phyloP scores from a whole-genome alignment of 208 protist genomes.

The Leishmania gerbilli region DNA sequence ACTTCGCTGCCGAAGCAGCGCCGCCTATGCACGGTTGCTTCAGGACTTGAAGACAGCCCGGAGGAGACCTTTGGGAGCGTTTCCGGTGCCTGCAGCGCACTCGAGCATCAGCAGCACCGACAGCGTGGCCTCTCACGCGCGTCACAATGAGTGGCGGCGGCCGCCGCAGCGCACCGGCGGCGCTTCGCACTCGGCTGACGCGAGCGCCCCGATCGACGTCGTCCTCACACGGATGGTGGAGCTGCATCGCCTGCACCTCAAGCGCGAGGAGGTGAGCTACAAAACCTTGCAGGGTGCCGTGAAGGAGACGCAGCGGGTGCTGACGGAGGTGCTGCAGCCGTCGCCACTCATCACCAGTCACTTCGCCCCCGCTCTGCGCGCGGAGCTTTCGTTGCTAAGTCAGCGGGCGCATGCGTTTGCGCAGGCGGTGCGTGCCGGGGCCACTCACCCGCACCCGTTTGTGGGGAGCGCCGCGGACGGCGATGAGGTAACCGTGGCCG shows the following conservation, averaged over 20 bases:
- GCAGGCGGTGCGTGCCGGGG: conserved; percentile 8
- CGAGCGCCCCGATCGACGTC: conserved; percentile 13
- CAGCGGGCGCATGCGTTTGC: conserved; percentile 7
- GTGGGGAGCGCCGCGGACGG: background rate
- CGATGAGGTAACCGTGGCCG: background rate
- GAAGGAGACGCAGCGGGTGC: conserved; percentile 29
- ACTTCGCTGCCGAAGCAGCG: conserved; percentile 26
- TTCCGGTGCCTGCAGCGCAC: background rate
- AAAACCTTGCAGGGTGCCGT: conserved; percentile 27
- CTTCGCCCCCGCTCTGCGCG: conserved; percentile 4
- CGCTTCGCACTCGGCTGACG: background rate
- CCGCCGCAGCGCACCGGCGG: background rate
- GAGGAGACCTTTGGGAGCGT: background rate
- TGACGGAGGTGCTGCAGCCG: conserved; percentile 31
- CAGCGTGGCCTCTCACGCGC: background rate
- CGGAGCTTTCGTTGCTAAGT: conserved; percentile 19
- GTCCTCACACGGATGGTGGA: conserved; percentile 20
- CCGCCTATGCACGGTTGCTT: conserved; percentile 17
- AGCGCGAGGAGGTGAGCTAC: conserved; percentile 31
- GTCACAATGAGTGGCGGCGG: background rate
- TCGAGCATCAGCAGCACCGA: background rate
- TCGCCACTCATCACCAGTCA: background rate
- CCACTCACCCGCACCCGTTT: conserved; percentile 10
- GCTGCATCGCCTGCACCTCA: conserved; percentile 32
- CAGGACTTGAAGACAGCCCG: background rate